These are phyloP conservation scores for Wakefieldia striispora DNA, from an alignment of 768 basidiomycete species.

Conservation along the genomic window DNA sequence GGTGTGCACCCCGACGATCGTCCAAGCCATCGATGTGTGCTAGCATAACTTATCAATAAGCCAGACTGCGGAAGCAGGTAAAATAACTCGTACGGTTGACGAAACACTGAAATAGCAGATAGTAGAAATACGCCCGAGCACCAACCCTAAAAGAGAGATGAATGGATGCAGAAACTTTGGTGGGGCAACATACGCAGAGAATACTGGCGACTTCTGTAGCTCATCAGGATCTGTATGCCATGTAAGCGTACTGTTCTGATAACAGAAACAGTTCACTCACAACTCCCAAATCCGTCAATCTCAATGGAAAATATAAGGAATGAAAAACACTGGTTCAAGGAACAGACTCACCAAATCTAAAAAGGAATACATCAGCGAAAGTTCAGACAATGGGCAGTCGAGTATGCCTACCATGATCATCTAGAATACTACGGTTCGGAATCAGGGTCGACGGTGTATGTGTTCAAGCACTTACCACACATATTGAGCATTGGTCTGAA, in stretches of 20 bases:
- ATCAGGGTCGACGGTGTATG: background rate
- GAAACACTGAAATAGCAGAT: constrained; percentile 92
- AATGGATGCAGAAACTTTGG: background rate
- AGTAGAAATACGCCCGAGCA: constrained; percentile 85
- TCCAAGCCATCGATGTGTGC: constrained; percentile 64
- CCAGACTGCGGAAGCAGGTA: background rate
- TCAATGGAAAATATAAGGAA: constrained; percentile 20
- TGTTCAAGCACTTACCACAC: constrained; percentile 52
- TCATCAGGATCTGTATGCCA: constrained; percentile 72
- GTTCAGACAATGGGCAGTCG: background rate
- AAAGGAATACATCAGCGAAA: constrained; percentile 12
- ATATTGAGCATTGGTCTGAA: constrained; percentile 85
- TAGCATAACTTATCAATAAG: constrained; percentile 4
- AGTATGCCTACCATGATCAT: constrained; percentile 68
- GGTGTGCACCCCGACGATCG: constrained; percentile 58
- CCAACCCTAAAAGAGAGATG: constrained; percentile 59
- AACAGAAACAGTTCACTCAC: constrained; percentile 40
- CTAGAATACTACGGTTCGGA: constrained; percentile 40
- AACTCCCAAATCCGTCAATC: constrained; percentile 86
- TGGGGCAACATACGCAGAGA: constrained; percentile 51
- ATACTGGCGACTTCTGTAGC: constrained; percentile 69
- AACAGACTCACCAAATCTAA: constrained; percentile 46
- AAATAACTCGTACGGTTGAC: constrained; percentile 56
- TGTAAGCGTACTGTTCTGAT: background rate
- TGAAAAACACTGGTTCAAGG: background rate